Evolutionary conservation across 2,329 filamentous ascomycete species (phyloP), one percentile per base, ranked within the genome.

Genomic region (Celoporthe dispersa): DNA sequence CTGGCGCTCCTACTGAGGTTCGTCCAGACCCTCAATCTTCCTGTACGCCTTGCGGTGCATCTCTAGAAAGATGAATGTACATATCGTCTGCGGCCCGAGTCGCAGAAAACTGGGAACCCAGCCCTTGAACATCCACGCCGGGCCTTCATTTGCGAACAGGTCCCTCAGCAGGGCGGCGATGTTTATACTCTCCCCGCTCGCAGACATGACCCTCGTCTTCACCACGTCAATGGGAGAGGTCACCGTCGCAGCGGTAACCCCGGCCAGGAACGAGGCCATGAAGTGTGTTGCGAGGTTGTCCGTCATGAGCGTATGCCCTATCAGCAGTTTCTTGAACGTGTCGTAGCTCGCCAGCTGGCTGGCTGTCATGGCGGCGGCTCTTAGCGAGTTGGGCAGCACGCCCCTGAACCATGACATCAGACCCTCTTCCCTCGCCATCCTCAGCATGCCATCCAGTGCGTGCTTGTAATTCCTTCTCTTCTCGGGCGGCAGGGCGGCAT

Each of bases 351-450:
- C 94, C 57, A 97, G 84, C 81, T 97, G 94, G 11, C 88, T 89
- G 39, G 92, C 91, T 1, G 94, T 97, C 94, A 97, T 97, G 77
- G 94, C 88, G n/a, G 92, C 90, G 14, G 93, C 94, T 72, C 93
- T 88, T 74, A 90, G 87, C 75, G 88, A 91, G 81, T 97, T 97
- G 67, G 94, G 93, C 86, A 92, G 90, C 41, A 94, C 92, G 67
- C 93, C 96, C 68, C 94, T 88, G 84, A 97, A 97, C 76, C 97
- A 87, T 76, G 89, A 91, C 68, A 81, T 79, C 28, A 89, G 78
- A 3, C 96, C 96, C 81, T 99, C 96, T 74, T 94, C 90, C 68
- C 91, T 88, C n/a, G 91, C 87, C 93, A 98, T 97, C 73, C 93
- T 90, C 35, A 92, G 82, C 76, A 98, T 85, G 37, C 96, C 96